Evolutionary conservation across 106 monocot species (phyloP), one percentile per base, ranked within the genome.

Genomic region (Posidonia australis): DNA sequence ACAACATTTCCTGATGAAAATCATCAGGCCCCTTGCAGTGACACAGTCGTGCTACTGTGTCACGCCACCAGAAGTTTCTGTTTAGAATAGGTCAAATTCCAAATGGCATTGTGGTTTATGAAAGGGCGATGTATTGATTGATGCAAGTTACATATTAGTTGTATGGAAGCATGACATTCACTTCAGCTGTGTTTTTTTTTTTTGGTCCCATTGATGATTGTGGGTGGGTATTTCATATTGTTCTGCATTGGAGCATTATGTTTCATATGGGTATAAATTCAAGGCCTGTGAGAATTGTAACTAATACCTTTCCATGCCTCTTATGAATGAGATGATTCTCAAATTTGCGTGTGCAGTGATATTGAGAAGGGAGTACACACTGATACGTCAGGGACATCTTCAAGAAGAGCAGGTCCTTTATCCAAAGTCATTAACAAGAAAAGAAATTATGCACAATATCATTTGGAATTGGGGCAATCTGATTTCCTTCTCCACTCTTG

Each of bases 401-500:
- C 41, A n/a, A 61, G 23, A 52, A 13, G 51, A 21, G 1, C 31
- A 10, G 12, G 12, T 52, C 48, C 30, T 43, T 5, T 23, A 11
- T 12, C 64, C 9, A 64, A 63, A 28, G 56, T 65, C 29, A 46
- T 67, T 2, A 58, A 66, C 32, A 74, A 60, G 36, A 72, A 64
- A 63, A 74, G 66, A 23, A 74, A 57, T 17, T 74, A 74, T 51
- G 66, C 59, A 9, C 74, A 74, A 28, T 74, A 66, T 42, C 66
- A 66, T 67, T 18, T 74, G 46, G 66, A 74, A 51, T 24, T 74
- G 18, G 74, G 74, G 13, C 74, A 74, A 19, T 66, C 74, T 21
- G 74, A 74, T 44, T 74, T 74, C 58, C 72, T 72, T 26, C 64
- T 72, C 20, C 64, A 56, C 36, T 21, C 44, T 23, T 72, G 72